Percentiles rank a stretch among this genome's conserved stretches.
Conservation (phyloP, 495 filamentous ascomycete species). For the Neurospora sp. region DNA sequence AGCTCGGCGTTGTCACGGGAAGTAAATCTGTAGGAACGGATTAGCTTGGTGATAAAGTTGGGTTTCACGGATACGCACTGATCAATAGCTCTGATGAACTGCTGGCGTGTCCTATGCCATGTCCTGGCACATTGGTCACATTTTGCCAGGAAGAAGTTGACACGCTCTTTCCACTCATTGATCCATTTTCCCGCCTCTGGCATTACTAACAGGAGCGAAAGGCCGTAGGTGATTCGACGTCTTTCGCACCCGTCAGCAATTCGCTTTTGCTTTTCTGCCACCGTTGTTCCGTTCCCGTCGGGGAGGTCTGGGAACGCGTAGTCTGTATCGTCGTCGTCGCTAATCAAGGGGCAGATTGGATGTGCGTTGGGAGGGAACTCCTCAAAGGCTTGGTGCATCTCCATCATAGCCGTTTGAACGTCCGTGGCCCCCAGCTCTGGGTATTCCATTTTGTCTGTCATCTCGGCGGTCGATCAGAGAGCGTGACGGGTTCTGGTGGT, state of each 20-base stretch:
- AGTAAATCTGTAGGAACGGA: background rate
- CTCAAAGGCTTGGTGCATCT: constrained; percentile 21
- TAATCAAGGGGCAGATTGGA: constrained; percentile 34
- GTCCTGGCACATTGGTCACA: constrained; percentile 74
- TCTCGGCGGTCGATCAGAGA: constrained; percentile 5
- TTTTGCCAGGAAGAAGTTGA: constrained; percentile 41
- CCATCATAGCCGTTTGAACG: constrained; percentile 13
- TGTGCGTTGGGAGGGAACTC: constrained; percentile 23
- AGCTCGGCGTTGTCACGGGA: constrained; percentile 8
- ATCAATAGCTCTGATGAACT: constrained; percentile 33
- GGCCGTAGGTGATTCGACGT: constrained; percentile 48
- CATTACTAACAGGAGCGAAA: constrained; percentile 59
- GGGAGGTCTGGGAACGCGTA: constrained; percentile 43
- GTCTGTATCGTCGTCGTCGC: constrained; percentile 34
- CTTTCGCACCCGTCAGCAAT: constrained; percentile 40
- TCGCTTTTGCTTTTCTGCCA: constrained; percentile 30
- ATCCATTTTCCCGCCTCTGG: constrained; percentile 51
- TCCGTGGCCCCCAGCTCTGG: constrained; percentile 1
- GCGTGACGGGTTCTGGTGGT: background rate
- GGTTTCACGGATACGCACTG: constrained; percentile 9
- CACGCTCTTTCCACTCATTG: constrained; percentile 43
- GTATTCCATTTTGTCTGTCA: constrained; percentile 8
- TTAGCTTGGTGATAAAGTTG: background rate
- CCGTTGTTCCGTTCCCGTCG: constrained; percentile 19
- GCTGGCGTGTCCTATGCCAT: constrained; percentile 55